These are phyloP conservation scores for Monosporascus sp. DNA, from an alignment of 2,329 filamentous ascomycete genomes.

Conservation along the genomic window DNA sequence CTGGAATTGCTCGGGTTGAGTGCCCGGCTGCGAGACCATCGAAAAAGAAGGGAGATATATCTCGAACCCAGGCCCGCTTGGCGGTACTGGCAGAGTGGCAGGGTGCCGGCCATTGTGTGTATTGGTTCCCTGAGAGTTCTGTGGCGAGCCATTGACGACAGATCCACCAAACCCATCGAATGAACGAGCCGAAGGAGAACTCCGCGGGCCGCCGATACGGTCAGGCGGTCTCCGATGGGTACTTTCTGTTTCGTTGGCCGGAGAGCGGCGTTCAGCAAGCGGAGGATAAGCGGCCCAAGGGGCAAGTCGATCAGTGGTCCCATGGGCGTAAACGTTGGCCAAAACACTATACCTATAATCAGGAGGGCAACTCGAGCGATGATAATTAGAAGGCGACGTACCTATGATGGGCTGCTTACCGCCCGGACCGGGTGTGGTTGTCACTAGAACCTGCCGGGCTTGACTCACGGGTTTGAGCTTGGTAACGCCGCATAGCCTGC, in stretches of 20 bases:
- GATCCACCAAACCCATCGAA: conserved; percentile 10
- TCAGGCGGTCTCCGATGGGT: conserved; percentile 23
- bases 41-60: conserved; percentile 3
- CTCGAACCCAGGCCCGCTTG: conserved; percentile 9
- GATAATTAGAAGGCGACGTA: neutral
- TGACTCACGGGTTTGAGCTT: neutral
- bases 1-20: conserved; percentile 11
- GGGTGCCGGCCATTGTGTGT: conserved; percentile 11
- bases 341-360: neutral
- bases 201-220: conserved; percentile 21
- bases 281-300: neutral
- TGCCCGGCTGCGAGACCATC: conserved; percentile 10
- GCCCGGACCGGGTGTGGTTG: neutral
- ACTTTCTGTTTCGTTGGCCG: conserved; percentile 20
- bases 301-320: neutral
- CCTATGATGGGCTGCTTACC: neutral
- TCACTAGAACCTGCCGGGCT: neutral
- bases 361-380: neutral
- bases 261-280: conserved; percentile 20
- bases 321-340: neutral
- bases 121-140: conserved; percentile 11
- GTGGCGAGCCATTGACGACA: conserved; percentile 11
- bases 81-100: conserved; percentile 6
- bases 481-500: neutral
- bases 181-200: conserved; percentile 15